Evolutionary conservation across 2,329 filamentous ascomycete genomes (phyloP).

Genomic region (Cordyceps javanica): DNA sequence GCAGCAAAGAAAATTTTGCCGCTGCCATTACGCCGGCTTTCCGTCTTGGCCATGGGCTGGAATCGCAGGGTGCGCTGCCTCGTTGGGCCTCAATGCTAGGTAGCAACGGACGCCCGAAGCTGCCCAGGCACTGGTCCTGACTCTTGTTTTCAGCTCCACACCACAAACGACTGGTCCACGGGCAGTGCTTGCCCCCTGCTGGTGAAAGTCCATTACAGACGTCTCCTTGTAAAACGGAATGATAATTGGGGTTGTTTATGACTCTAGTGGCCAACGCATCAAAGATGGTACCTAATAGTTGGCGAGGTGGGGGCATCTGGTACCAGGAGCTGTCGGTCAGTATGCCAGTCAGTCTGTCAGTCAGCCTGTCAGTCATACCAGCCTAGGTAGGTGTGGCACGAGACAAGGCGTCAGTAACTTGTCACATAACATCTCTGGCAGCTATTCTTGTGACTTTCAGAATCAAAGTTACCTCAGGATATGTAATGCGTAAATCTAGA

Average conservation of each 20-base stretch:
- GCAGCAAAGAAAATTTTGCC: not conserved
- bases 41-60: not conserved
- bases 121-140: not conserved
- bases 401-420: not conserved
- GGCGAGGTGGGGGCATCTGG: constrained; percentile 4
- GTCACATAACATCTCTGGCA: not conserved
- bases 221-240: too few relatives aligned
- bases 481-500: too few relatives aligned
- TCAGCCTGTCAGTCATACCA: not conserved
- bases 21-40: not conserved
- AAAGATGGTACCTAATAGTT: not conserved
- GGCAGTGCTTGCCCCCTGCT: too few relatives aligned
- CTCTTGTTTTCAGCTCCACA: not conserved
- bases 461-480: too few relatives aligned
- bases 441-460: not conserved
- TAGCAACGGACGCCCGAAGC: constrained; percentile 5
- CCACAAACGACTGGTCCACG: not conserved
- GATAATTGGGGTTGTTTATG: not conserved
- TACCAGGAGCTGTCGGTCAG: not conserved
- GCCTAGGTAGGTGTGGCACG: not conserved
- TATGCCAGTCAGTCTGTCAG: not conserved
- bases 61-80: constrained; percentile 1
- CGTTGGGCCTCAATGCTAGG: constrained; percentile 8
- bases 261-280: not conserved
- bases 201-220: too few relatives aligned